phyloP scores from a whole-genome alignment of 2,329 filamentous ascomycete species.

The Calonectria hawksworthii region DNA sequence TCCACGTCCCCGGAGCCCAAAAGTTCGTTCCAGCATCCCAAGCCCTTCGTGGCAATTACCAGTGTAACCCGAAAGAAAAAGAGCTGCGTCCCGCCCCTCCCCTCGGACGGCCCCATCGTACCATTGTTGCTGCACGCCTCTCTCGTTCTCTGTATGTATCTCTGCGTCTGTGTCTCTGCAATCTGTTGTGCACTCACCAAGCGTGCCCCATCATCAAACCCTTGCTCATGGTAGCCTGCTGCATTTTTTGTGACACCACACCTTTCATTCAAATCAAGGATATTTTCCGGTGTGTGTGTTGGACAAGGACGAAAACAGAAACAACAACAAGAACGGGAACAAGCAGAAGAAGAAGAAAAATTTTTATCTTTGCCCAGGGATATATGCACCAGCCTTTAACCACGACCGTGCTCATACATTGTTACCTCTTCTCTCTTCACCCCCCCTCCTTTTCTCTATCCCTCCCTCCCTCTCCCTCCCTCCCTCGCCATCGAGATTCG shows the following conservation, averaged over 20 bases:
- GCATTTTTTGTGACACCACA: not conserved
- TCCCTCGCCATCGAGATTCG: not conserved
- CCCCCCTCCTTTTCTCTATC: not conserved
- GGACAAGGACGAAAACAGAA: not conserved
- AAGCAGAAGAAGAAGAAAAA: not conserved
- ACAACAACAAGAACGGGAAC: not conserved
- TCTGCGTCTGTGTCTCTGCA: not conserved
- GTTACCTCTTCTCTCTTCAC: not conserved
- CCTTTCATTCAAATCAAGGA: not conserved
- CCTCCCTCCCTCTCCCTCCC: not conserved
- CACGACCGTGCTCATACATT: not conserved
- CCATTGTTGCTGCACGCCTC: not conserved
- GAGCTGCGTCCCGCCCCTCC: not conserved
- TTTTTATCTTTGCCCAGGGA: not conserved
- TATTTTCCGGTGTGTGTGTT: not conserved
- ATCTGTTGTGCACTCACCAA: not conserved
- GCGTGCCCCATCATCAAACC: not conserved
- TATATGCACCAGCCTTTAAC: not conserved
- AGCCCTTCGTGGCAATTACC: not conserved
- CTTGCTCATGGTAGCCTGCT: not conserved
- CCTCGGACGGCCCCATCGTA: not conserved
- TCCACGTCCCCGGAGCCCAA: conserved; percentile 3
- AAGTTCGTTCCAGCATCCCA: conserved; percentile 1
- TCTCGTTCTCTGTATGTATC: not conserved
- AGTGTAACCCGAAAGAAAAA: not conserved